Percentiles rank a stretch among this genome's conserved stretches.
These are phyloP conservation scores for Coniella lustricola DNA, from an alignment of 2,329 filamentous ascomycete genomes.

Conservation along the genomic window DNA sequence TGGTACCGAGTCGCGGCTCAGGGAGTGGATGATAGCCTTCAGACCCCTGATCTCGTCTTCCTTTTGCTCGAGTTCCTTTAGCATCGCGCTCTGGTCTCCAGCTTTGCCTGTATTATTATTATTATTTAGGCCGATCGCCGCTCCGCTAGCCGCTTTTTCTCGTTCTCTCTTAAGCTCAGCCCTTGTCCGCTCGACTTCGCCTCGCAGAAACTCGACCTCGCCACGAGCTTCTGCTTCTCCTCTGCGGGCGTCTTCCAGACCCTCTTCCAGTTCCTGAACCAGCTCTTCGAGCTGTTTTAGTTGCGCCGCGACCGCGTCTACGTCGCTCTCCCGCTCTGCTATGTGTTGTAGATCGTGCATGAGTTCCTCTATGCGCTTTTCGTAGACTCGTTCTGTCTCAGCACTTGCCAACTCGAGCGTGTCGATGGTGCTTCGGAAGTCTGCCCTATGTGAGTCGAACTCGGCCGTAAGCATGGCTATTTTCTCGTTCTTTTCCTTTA, in stretches of 20 bases:
- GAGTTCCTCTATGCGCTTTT: conserved; percentile 82
- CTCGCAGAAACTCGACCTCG: conserved; percentile 90
- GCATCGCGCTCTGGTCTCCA: conserved; percentile 38
- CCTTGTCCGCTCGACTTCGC: conserved; percentile 86
- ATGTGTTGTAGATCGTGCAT: conserved; percentile 77
- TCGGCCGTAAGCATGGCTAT: conserved; percentile 88
- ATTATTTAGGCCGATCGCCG: no score
- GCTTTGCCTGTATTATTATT: conserved; percentile 25
- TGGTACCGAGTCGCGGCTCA: conserved; percentile 69
- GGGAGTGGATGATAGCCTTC: conserved; percentile 94
- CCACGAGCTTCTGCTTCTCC: conserved; percentile 93
- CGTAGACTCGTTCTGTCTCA: conserved; percentile 93
- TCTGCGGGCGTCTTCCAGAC: conserved; percentile 85
- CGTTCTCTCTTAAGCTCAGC: conserved; percentile 82
- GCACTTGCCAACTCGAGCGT: conserved; percentile 91
- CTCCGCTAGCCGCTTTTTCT: conserved; percentile 64
- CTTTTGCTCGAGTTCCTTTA: conserved; percentile 82
- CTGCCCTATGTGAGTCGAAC: conserved; percentile 89
- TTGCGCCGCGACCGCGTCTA: conserved; percentile 83
- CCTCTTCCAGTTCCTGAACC: conserved; percentile 94
- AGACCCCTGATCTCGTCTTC: conserved; percentile 96
- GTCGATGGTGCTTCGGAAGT: conserved; percentile 95
- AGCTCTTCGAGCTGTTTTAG: conserved; percentile 93
- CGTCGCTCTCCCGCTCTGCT: conserved; percentile 77
- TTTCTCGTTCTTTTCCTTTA: conserved; percentile 95